A percentile compares a stretch with the other conserved stretches of the same genome.
Evolutionary conservation across 2,329 filamentous ascomycete genomes (phyloP).

Genomic region (Shiraia sp.): DNA sequence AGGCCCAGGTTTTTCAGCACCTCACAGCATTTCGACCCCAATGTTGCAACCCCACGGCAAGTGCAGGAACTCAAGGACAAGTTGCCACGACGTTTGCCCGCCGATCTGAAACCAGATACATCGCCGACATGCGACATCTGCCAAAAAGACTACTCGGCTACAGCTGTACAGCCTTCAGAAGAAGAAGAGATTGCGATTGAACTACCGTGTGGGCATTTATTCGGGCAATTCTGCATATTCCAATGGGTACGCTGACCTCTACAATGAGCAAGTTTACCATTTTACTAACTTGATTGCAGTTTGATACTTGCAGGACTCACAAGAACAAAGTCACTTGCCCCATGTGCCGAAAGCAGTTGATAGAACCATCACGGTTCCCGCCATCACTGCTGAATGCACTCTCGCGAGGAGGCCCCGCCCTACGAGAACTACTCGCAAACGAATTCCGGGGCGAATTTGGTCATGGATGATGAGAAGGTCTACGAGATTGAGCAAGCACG

Average conservation of each 20-base stretch:
- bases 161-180: conserved; percentile 30
- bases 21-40: conserved; percentile 24
- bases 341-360: conserved; percentile 41
- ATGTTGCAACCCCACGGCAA: conserved; percentile 26
- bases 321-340: conserved; percentile 45
- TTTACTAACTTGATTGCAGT: conserved; percentile 15
- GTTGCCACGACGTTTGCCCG: conserved; percentile 27
- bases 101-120: conserved; percentile 28
- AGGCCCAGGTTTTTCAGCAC: conserved; percentile 16
- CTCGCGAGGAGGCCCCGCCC: conserved; percentile 13
- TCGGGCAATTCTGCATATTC: conserved; percentile 42
- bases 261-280: neutral
- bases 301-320: conserved; percentile 40
- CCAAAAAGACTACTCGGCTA: conserved; percentile 39
- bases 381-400: conserved; percentile 13
- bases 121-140: conserved; percentile 41
- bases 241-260: conserved; percentile 30
- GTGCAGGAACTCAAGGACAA: conserved; percentile 36
- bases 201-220: conserved; percentile 40
- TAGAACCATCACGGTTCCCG: conserved; percentile 23
- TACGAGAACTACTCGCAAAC: conserved; percentile 19
- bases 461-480: conserved; percentile 8
- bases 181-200: conserved; percentile 40
- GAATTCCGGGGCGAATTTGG: conserved; percentile 23
- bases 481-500: too few species aligned